A percentile compares a stretch with the other conserved stretches of the same genome.
phyloP scores from a whole-genome alignment of 2,329 filamentous ascomycete genomes.

The Diaporthe capsici region DNA sequence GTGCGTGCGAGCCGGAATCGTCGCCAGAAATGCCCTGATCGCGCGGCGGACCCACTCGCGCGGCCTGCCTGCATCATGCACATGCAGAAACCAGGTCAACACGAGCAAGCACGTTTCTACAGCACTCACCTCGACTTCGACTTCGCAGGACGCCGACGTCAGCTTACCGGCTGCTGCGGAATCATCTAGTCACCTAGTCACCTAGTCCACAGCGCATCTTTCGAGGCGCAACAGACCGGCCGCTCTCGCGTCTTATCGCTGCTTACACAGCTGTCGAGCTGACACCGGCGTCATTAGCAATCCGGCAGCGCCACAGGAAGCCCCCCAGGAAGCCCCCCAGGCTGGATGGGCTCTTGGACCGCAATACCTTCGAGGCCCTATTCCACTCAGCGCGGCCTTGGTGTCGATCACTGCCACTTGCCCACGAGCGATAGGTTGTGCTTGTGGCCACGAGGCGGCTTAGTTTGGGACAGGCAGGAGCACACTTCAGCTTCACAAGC shows the following conservation, averaged over 20 bases:
- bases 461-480: neutral
- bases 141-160: slow-evolving; percentile 2
- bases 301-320: slow-evolving; percentile 2
- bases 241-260: slow-evolving; percentile 25
- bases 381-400: neutral
- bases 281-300: slow-evolving; percentile 24
- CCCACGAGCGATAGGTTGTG: slow-evolving; percentile 3
- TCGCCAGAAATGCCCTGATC: slow-evolving; percentile 22
- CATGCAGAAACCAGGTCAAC: slow-evolving; percentile 23
- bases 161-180: slow-evolving; percentile 23
- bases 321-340: neutral
- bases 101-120: slow-evolving; percentile 18
- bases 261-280: slow-evolving; percentile 15
- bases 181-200: slow-evolving; percentile 8
- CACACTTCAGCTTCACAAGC: slow-evolving; percentile 23
- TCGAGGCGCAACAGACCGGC: slow-evolving; percentile 15
- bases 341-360: neutral
- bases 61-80: slow-evolving; percentile 22
- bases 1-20: slow-evolving; percentile 6
- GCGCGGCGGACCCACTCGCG: neutral
- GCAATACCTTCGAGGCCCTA: neutral
- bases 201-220: slow-evolving; percentile 1
- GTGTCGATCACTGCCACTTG: slow-evolving; percentile 19
- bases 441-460: slow-evolving; percentile 28
- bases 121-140: neutral